Evolutionary conservation across 2,329 filamentous ascomycete genomes (phyloP), one percentile per base, ranked within the genome.

Genomic region (Cadophora malorum): DNA sequence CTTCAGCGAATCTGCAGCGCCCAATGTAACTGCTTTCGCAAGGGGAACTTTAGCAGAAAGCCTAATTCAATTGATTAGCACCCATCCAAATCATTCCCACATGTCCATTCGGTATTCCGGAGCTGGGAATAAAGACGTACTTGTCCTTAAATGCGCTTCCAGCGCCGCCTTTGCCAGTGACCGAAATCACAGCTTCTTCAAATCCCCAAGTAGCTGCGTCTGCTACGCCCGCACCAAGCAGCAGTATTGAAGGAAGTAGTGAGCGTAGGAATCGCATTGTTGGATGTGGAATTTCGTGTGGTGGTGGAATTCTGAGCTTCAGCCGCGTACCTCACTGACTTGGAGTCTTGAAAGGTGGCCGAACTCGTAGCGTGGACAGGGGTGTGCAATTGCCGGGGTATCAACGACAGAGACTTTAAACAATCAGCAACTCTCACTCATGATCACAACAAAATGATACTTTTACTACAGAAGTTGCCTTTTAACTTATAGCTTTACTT

Each of bases 1-100:
- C 83, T 96, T 97, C 77, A 98, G 83, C 52, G 89, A 88, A 77
- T 96, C 94, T 64, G 86, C 79, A 64, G 85, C 80, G 70, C 88
- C 87, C 70, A 98, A 83, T 12, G 84, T 80, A 52, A 97, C 78
- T 14, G 89, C 81, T 61, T 87, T 87, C 63, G 87, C 81, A 70
- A 94, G 74, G 58, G 76, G 75, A 47, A 65, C 69, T 72, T 76
- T 69, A 45, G 73, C 70, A 33, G 76, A 75, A 35, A 79, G 71
- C 68, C 74, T 77, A 58, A 38, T 16, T 10, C 16, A 70, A 56
- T 50, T 62, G 23, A 63, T 74, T 49, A 73, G 68, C 62, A 72
- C 31, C 3, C 28, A 59, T 25, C 21, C n/a, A 16, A 59, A 4
- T 28, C 7, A 41, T 56, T 21, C n/a, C 2, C 25, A 2, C 6